A percentile compares a stretch with the other conserved stretches of the same genome.
Conservation (phyloP, 1,284 basidiomycete species). For the Takashimella koratensis region DNA sequence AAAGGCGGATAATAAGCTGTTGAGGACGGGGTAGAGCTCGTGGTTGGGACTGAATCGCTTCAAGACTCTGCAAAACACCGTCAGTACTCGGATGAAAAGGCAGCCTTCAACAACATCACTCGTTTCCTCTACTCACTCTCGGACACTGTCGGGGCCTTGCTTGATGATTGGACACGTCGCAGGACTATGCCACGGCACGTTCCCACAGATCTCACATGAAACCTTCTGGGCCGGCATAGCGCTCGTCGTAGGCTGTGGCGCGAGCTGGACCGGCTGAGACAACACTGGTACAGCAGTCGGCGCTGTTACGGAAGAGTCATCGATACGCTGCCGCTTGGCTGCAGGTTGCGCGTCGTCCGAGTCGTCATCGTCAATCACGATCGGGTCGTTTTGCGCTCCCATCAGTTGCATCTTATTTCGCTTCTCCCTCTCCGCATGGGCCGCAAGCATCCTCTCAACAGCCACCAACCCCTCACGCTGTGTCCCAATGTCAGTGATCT, state of each 20-base stretch:
- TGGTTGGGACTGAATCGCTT: constrained; percentile 5
- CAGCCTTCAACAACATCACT: not conserved
- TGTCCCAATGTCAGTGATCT: not conserved
- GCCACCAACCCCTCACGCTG: not conserved
- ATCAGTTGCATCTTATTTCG: not conserved
- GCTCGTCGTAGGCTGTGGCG: not conserved
- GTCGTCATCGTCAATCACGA: constrained; percentile 14
- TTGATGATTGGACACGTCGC: constrained; percentile 9
- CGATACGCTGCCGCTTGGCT: not conserved
- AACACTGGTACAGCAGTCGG: not conserved
- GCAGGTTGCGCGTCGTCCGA: not conserved
- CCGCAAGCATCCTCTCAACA: not conserved
- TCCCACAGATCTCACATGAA: constrained; percentile 6
- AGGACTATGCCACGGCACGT: not conserved
- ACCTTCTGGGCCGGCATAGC: not conserved
- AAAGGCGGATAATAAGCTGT: not conserved
- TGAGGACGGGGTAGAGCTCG: constrained; percentile 5
- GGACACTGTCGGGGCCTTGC: constrained; percentile 8
- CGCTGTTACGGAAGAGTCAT: not conserved
- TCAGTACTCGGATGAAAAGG: not conserved
- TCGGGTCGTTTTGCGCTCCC: constrained; percentile 5
- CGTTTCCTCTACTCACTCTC: not conserved
- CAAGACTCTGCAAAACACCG: constrained; percentile 5
- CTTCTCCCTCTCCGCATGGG: not conserved
- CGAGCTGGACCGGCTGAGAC: not conserved